These are phyloP conservation scores for Scedosporium minutisporum DNA, from an alignment of 2,329 filamentous ascomycete genomes.

Conservation along the genomic window DNA sequence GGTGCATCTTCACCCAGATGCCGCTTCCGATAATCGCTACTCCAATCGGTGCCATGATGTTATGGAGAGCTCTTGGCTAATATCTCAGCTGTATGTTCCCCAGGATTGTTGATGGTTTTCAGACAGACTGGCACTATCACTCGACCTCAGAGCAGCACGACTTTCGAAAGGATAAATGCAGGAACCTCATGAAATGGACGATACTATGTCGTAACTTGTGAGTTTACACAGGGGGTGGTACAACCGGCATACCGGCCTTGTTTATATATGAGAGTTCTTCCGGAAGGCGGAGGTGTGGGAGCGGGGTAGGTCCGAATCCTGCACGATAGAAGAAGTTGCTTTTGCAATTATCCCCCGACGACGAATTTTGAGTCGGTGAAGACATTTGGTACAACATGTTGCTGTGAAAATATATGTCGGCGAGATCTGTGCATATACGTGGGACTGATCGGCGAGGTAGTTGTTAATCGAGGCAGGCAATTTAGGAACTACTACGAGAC, in stretches of 20 bases:
- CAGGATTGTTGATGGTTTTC: too few relatives aligned
- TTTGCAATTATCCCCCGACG: not conserved
- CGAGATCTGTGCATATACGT: not conserved
- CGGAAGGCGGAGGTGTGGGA: not conserved
- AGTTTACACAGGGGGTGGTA: too few relatives aligned
- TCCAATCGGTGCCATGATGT: conserved; percentile 28
- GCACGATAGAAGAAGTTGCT: too few relatives aligned
- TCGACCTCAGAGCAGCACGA: too few relatives aligned
- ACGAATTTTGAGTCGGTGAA: not conserved
- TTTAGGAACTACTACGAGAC: too few relatives aligned
- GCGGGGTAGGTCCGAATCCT: not conserved
- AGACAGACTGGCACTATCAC: not conserved
- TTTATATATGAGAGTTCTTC: too few relatives aligned
- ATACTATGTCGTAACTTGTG: too few relatives aligned
- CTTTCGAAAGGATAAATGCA: too few relatives aligned
- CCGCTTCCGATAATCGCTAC: conserved; percentile 54
- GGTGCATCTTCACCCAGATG: conserved; percentile 50
- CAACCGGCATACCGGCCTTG: too few relatives aligned
- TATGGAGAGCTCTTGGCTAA: not conserved
- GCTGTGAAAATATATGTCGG: not conserved
- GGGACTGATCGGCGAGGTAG: too few relatives aligned
- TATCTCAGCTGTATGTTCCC: not conserved
- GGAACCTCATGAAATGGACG: too few relatives aligned
- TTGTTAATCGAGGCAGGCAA: too few relatives aligned
- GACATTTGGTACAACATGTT: not conserved